phyloP scores from a whole-genome alignment of 495 filamentous ascomycete species.

The Aspergillus ostianus region DNA sequence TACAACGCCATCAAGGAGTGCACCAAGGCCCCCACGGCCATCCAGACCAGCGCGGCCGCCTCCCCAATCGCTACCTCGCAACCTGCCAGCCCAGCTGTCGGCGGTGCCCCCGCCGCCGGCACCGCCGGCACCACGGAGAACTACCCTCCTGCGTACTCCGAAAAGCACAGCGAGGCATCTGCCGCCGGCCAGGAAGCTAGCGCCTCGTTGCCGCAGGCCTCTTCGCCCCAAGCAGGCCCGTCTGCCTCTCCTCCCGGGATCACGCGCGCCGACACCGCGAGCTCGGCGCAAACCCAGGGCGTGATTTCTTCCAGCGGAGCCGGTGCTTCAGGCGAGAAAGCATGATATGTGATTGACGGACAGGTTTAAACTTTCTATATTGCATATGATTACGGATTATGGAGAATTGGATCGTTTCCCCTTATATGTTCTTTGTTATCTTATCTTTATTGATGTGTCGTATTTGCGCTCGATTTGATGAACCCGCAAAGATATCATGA shows the following conservation, averaged over 20 bases:
- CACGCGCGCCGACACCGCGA: slow-evolving; percentile 21
- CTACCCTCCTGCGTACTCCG: not conserved
- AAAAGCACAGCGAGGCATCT: slow-evolving; percentile 10
- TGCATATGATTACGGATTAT: not conserved
- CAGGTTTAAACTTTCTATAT: not conserved
- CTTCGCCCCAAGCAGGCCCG: not conserved
- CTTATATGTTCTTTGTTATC: not conserved
- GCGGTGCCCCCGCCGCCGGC: not conserved
- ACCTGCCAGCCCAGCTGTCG: slow-evolving; percentile 13
- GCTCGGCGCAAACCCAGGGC: slow-evolving; percentile 29
- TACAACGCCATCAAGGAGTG: slow-evolving; percentile 62
- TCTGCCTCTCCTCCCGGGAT: slow-evolving; percentile 14
- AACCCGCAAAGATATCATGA: not conserved
- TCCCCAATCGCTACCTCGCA: slow-evolving; percentile 17
- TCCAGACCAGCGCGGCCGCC: slow-evolving; percentile 11
- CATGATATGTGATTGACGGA: slow-evolving; percentile 1
- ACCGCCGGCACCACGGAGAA: not conserved
- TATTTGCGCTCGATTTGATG: not conserved
- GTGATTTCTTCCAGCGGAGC: slow-evolving; percentile 25
- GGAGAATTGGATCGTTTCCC: not conserved
- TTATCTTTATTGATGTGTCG: not conserved
- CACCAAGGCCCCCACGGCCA: slow-evolving; percentile 22
- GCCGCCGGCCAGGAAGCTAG: not conserved
- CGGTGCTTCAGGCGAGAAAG: slow-evolving; percentile 15
- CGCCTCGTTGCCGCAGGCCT: too few relatives aligned